Conservation (phyloP, 2,329 filamentous ascomycete genomes). For the Microdochium bolleyi region DNA sequence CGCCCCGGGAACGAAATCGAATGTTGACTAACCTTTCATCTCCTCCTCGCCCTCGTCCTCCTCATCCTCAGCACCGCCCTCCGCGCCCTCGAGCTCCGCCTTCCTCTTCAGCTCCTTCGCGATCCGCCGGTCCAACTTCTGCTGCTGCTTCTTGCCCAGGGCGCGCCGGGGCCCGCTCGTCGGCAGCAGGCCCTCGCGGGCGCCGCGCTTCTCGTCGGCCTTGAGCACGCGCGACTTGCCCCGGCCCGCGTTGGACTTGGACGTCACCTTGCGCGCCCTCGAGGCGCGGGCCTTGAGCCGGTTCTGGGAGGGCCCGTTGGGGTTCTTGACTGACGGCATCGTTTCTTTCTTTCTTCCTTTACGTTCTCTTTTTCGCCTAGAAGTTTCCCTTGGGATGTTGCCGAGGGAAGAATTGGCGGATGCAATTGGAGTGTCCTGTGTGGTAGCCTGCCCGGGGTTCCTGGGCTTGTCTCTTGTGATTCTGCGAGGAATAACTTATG, state of each 20-base stretch:
- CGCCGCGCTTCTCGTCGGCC: slow-evolving; percentile 33
- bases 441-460: too few species aligned
- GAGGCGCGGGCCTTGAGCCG: slow-evolving; percentile 37
- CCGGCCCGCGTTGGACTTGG: slow-evolving; percentile 28
- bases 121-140: slow-evolving; percentile 47
- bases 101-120: slow-evolving; percentile 36
- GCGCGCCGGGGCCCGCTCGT: slow-evolving; percentile 44
- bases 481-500: not conserved
- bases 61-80: not conserved
- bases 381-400: too few species aligned
- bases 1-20: too few species aligned
- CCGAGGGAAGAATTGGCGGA: too few species aligned
- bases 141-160: slow-evolving; percentile 46
- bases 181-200: slow-evolving; percentile 42
- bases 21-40: slow-evolving; percentile 23
- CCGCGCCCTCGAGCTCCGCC: slow-evolving; percentile 16
- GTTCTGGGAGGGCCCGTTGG: slow-evolving; percentile 48
- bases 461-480: too few species aligned
- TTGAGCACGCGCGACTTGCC: slow-evolving; percentile 11
- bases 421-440: too few species aligned
- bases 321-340: slow-evolving; percentile 51
- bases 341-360: slow-evolving; percentile 6
- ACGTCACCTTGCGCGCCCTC: slow-evolving; percentile 32
- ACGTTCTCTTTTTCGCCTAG: not conserved
- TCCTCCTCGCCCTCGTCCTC: slow-evolving; percentile 13